These are phyloP conservation scores for Abeoforma whisleri DNA, from an alignment of 78 protist species.

Conservation along the genomic window DNA sequence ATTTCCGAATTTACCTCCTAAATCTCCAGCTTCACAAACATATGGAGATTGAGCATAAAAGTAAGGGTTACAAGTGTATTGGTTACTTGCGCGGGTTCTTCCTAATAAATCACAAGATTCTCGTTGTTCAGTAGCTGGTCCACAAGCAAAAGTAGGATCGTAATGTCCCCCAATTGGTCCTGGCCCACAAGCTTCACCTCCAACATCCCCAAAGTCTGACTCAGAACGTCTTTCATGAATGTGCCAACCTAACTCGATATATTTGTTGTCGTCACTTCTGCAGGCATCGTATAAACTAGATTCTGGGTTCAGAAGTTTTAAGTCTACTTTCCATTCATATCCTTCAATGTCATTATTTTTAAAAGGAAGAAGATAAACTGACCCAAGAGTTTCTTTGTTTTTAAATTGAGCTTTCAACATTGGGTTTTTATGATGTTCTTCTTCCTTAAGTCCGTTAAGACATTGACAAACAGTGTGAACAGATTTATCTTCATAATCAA, in stretches of 20 bases:
- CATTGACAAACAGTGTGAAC: no score
- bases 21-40: background rate
- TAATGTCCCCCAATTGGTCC: slow-evolving; percentile 21
- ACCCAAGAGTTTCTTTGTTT: no score
- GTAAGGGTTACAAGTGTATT: slow-evolving; percentile 15
- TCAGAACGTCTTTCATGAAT: slow-evolving; percentile 6
- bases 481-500: no score
- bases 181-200: background rate
- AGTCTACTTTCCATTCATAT: no score
- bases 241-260: slow-evolving; percentile 4
- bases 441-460: no score
- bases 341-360: no score
- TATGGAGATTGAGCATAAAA: background rate
- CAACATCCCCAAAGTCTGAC: background rate
- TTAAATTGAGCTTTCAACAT: no score
- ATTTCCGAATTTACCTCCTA: background rate
- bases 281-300: slow-evolving; percentile 22
- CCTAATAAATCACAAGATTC: background rate
- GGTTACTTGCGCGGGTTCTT: no score
- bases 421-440: no score
- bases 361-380: no score
- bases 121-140: background rate
- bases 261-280: background rate
- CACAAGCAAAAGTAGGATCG: slow-evolving; percentile 27
- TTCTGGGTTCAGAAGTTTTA: no score